Evolutionary conservation across 257 asterid genomes (phyloP).

Genomic region (Jaltomata sinuosa): DNA sequence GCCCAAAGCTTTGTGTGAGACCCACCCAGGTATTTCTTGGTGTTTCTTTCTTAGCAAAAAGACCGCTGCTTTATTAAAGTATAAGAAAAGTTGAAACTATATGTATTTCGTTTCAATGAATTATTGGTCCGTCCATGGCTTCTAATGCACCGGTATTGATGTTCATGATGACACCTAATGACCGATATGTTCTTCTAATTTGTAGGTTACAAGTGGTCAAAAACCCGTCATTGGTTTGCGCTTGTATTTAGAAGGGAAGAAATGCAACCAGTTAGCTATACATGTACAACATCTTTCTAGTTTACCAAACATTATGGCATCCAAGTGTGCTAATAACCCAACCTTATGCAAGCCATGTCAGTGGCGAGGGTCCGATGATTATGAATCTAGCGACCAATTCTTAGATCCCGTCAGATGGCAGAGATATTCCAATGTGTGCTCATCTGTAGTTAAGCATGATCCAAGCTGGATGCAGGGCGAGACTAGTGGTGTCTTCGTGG

Average conservation of each 20-base stretch:
- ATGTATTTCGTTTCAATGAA: background rate
- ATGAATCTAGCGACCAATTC: slow-evolving; percentile 50
- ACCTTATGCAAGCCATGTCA: slow-evolving; percentile 25
- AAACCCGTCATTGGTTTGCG: slow-evolving; percentile 88
- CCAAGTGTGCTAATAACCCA: slow-evolving; percentile 21
- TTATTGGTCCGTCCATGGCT: background rate
- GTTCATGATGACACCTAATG: background rate
- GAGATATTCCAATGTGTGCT: slow-evolving; percentile 66
- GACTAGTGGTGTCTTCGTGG: slow-evolving; percentile 56
- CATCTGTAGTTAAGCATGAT: slow-evolving; percentile 66
- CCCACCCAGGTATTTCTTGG: slow-evolving; percentile 56
- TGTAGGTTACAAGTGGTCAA: slow-evolving; percentile 68
- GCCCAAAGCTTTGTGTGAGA: slow-evolving; percentile 72
- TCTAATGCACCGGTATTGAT: background rate
- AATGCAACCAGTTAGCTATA: slow-evolving; percentile 73
- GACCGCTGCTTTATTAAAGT: background rate
- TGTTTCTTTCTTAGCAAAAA: background rate
- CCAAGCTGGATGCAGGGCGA: slow-evolving; percentile 58
- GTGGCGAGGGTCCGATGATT: slow-evolving; percentile 95
- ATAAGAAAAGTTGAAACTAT: background rate
- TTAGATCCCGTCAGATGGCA: slow-evolving; percentile 86
- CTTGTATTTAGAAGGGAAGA: slow-evolving; percentile 80
- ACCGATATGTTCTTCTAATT: background rate
- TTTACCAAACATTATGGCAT: slow-evolving; percentile 58
- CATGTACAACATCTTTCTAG: slow-evolving; percentile 92